Base-by-base conservation (phyloP, 164 flowering plant genomes). In the Cinnamomum micranthum region DNA sequence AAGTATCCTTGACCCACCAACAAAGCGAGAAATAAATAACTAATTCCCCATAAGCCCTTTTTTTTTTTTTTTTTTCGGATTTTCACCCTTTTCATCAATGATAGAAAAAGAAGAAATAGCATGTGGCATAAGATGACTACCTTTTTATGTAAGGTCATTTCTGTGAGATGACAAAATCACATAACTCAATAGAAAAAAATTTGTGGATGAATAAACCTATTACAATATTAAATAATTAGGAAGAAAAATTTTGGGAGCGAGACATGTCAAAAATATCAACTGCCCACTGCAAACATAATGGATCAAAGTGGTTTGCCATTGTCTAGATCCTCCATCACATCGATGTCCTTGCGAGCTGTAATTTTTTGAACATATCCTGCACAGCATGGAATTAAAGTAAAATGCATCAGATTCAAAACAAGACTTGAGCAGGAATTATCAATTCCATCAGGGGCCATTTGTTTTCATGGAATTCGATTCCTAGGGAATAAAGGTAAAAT, bases 351-450 rank as follows among this genome's bases (percentile, higher is more conserved):
- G 60, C 96, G 93, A 24, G 88, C 81, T 70, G 98, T 93, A 74
- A 95, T 90, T 85, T 95, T 95, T 84, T 92, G 98, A 78, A 92
- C 99, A 77, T 91, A 95, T 66, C 97, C 99, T 95, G 96, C 81
- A 80, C 69, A 27, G 27, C 17, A 55, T 15, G n/a, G 60, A 15
- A 55, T 15, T 15, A 20, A 55, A 55, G 6, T 20, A 55, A 55
- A 55, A 55, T 12, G 60, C 17, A 55, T 55, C 60, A 55, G 13
- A 14, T 55, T 55, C 7, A 55, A 55, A 55, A 55, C 60, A 15
- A 15, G 6, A 20, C 17, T 15, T 55, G 4, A 17, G n/a, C 13
- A 55, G 60, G n/a, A 55, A 55, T 15, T 14, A 20, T 55, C 17
- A 20, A 55, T 15, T 55, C 60, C 60, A 15, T 14, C 60, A 55